Conservation (phyloP, 2,329 filamentous ascomycete species). For the Colletotrichum sp. region DNA sequence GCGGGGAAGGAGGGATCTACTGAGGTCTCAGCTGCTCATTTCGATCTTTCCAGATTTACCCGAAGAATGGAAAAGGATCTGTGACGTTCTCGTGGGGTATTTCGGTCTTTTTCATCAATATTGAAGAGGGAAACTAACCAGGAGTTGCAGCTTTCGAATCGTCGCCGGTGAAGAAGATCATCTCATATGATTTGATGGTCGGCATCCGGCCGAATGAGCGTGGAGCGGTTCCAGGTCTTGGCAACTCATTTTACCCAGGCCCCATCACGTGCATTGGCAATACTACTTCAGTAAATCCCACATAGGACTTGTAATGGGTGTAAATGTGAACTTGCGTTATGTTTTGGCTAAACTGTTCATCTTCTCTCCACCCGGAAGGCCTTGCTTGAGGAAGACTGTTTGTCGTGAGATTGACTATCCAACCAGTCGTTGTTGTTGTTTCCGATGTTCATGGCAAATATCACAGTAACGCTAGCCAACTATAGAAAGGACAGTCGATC, state of each 20-base stretch:
- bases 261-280: neutral
- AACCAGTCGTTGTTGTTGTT: rapidly evolving
- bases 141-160: neutral
- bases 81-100: neutral
- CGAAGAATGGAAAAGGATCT: neutral
- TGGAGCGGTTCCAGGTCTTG: neutral
- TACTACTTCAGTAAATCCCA: neutral
- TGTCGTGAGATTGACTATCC: neutral
- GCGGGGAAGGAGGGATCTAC: neutral
- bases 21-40: neutral
- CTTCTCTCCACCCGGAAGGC: neutral
- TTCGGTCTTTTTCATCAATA: neutral
- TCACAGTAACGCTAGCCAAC: rapidly evolving
- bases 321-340: rapidly evolving
- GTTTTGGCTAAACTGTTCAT: neutral
- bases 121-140: neutral
- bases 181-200: neutral
- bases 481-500: neutral
- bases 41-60: neutral
- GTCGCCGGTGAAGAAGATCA: neutral
- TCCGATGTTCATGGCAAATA: neutral
- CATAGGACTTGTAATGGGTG: neutral
- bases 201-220: neutral
- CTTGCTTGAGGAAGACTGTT: neutral
- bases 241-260: neutral